phyloP scores from a whole-genome alignment of 139 green algal species.

The Tetraselmis striata region DNA sequence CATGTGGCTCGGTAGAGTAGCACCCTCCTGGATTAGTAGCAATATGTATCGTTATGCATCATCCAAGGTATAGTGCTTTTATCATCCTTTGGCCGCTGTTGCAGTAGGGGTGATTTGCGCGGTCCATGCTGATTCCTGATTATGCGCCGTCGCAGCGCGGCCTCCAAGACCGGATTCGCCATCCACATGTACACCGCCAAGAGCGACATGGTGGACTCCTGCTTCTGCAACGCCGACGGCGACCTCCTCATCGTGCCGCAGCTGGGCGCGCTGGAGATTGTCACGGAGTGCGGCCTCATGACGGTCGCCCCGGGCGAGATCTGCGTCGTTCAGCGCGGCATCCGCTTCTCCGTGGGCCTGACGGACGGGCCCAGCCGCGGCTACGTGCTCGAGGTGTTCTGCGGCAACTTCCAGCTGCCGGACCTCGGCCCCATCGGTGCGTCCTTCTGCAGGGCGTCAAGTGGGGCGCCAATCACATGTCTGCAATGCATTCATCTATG shows the following conservation, averaged over 20 bases:
- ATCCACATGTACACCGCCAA: constrained; percentile 82
- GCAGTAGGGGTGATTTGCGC: no score
- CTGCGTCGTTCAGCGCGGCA: constrained; percentile 68
- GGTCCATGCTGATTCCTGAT: no score
- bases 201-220: constrained; percentile 61
- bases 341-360: constrained; percentile 77
- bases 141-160: no score
- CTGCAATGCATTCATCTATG: no score
- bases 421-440: constrained; percentile 87
- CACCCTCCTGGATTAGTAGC: no score
- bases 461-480: no score
- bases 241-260: constrained; percentile 94
- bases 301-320: constrained; percentile 72
- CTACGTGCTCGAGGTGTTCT: constrained; percentile 90
- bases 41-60: no score
- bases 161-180: constrained; percentile 74
- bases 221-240: constrained; percentile 85
- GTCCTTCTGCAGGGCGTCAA: no score
- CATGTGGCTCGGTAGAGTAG: no score
- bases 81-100: no score
- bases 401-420: constrained; percentile 79
- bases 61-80: no score
- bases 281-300: constrained; percentile 82
- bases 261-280: constrained; percentile 61
- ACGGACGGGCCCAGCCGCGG: constrained; percentile 39